Percentiles rank a stretch among this genome's conserved stretches.
Conservation (phyloP, 768 basidiomycete genomes). For the Leccinum broughii region DNA sequence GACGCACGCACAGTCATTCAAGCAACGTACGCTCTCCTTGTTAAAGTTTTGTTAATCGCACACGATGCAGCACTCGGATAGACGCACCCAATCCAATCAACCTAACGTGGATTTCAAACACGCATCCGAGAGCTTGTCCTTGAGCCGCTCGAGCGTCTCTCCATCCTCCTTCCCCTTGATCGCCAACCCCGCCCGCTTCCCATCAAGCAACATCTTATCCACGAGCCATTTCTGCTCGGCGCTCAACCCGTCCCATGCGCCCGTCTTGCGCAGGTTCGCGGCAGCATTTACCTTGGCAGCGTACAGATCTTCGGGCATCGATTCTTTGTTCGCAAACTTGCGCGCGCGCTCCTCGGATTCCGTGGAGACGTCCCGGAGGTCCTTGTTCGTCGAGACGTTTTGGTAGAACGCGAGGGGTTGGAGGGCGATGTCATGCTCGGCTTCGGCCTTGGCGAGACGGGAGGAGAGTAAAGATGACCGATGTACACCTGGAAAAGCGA, state of each 20-base stretch:
- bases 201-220: slow-evolving; percentile 75
- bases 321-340: slow-evolving; percentile 70
- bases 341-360: slow-evolving; percentile 69
- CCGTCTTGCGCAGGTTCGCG: slow-evolving; percentile 62
- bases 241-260: slow-evolving; percentile 59
- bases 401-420: slow-evolving; percentile 77
- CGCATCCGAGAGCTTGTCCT: slow-evolving; percentile 74
- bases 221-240: slow-evolving; percentile 73
- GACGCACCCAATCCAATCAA: not conserved
- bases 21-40: slow-evolving; percentile 66
- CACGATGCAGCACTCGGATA: not conserved
- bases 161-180: slow-evolving; percentile 61
- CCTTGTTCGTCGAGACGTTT: slow-evolving; percentile 69
- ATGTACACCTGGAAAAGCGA: slow-evolving; percentile 49
- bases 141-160: slow-evolving; percentile 55
- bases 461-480: slow-evolving; percentile 4
- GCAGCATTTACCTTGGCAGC: slow-evolving; percentile 70
- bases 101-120: slow-evolving; percentile 61
- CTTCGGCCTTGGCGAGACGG: slow-evolving; percentile 55
- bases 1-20: too few relatives aligned
- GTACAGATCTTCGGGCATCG: slow-evolving; percentile 81
- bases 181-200: slow-evolving; percentile 75
- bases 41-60: slow-evolving; percentile 65
- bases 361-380: slow-evolving; percentile 76
- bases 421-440: slow-evolving; percentile 47